Conservation (phyloP, 495 filamentous ascomycete species). For the Clavariopsis aquatica region DNA sequence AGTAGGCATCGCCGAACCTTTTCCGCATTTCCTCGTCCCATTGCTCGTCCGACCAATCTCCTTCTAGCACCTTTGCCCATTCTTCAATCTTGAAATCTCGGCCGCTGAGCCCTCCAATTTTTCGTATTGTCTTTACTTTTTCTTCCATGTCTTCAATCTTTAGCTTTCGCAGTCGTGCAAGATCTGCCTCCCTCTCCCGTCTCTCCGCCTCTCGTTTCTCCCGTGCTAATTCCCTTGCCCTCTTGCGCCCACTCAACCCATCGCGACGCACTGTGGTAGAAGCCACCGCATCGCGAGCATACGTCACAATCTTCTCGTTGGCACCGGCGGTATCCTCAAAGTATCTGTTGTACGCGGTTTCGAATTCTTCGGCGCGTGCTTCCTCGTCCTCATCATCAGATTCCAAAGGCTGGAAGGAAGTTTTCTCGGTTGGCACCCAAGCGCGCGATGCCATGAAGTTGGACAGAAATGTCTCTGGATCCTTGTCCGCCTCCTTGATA, state of each 20-base stretch:
- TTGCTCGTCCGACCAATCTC: slow-evolving; percentile 77
- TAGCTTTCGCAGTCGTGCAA: slow-evolving; percentile 76
- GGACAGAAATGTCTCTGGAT: slow-evolving; percentile 85
- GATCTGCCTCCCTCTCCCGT: slow-evolving; percentile 73
- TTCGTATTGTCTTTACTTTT: slow-evolving; percentile 78
- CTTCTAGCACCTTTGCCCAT: slow-evolving; percentile 79
- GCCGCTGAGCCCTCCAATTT: slow-evolving; percentile 76
- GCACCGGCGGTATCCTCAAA: slow-evolving; percentile 87
- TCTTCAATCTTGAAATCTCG: slow-evolving; percentile 70
- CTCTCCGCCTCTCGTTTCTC: slow-evolving; percentile 77
- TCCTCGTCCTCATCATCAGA: slow-evolving; percentile 90
- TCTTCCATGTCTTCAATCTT: slow-evolving; percentile 86
- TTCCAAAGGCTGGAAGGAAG: slow-evolving; percentile 73
- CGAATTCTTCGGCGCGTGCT: slow-evolving; percentile 77
- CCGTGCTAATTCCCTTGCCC: slow-evolving; percentile 72
- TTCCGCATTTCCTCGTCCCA: slow-evolving; percentile 90
- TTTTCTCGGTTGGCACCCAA: slow-evolving; percentile 68
- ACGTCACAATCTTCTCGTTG: slow-evolving; percentile 81
- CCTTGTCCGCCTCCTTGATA: slow-evolving; percentile 75
- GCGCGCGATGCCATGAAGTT: slow-evolving; percentile 88
- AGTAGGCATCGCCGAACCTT: slow-evolving; percentile 86
- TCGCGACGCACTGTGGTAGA: slow-evolving; percentile 81
- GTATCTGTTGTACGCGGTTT: slow-evolving; percentile 93
- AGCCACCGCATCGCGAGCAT: slow-evolving; percentile 79
- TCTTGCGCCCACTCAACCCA: slow-evolving; percentile 72